Percentiles rank a stretch among this genome's conserved stretches.
These are phyloP conservation scores for Metarhizium brunneum DNA, from an alignment of 2,329 filamentous ascomycete species.

Conservation along the genomic window DNA sequence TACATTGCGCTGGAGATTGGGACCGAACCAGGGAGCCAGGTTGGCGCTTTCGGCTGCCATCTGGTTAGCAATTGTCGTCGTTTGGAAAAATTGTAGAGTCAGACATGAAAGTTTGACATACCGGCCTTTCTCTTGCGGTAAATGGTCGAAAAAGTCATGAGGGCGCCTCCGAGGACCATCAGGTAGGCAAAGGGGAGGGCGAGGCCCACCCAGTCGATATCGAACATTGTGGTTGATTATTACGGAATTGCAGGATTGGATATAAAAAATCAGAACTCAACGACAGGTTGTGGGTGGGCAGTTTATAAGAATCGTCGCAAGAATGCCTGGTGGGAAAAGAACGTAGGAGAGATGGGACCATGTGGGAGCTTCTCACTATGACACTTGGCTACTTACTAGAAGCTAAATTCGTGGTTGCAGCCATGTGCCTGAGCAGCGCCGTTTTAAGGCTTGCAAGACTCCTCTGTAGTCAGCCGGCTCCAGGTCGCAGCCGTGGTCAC, in stretches of 20 bases:
- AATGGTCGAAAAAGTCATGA: slow-evolving; percentile 85
- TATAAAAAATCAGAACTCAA: not conserved
- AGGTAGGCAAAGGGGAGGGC: slow-evolving; percentile 85
- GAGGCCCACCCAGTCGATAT: slow-evolving; percentile 72
- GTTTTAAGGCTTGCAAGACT: not conserved
- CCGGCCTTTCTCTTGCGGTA: slow-evolving; percentile 88
- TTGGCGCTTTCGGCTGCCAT: slow-evolving; percentile 63
- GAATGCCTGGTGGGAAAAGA: not conserved
- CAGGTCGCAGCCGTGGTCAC: not conserved
- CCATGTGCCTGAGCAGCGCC: not conserved
- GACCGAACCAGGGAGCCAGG: slow-evolving; percentile 88
- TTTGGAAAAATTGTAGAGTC: not conserved
- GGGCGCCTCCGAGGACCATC: slow-evolving; percentile 73
- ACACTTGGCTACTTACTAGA: not conserved
- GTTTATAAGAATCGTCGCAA: not conserved
- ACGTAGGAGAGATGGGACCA: not conserved
- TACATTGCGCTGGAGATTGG: slow-evolving; percentile 85
- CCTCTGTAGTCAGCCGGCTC: too few relatives aligned
- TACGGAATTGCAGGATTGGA: not conserved
- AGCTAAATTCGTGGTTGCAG: not conserved
- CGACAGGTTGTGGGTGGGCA: not conserved
- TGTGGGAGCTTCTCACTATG: not conserved
- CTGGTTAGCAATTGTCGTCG: slow-evolving; percentile 8
- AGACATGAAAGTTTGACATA: slow-evolving; percentile 30
- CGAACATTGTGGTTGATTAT: slow-evolving; percentile 5